Evolutionary conservation across 768 basidiomycete genomes (phyloP), one percentile per base, ranked within the genome.

Genomic region (Collybia sp.): DNA sequence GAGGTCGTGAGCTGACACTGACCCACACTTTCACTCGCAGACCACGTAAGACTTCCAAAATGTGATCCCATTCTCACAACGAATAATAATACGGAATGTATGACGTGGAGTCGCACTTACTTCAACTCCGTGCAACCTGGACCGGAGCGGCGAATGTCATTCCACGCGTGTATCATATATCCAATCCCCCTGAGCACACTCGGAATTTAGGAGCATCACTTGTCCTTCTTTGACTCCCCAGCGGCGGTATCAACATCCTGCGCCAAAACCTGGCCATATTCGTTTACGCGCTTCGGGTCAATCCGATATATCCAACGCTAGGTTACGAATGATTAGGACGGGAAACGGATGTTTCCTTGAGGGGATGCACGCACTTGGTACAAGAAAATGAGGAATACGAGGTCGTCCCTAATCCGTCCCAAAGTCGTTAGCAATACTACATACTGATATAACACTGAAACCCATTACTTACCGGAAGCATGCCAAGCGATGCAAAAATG

Each of bases 241-340:
- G 69, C 67, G 44, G 50, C 63, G 38, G 57, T 60, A 62, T 72
- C 69, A 49, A 59, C 68, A 59, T 79, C 82, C 38, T 67, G 65
- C 30, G 60, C 68, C 67, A 86, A 64, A 53, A 92, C 86, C 66
- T 95, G 90, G 37, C 94, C 94, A 63, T 91, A 97, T 72, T 98
- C 95, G 67, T 99, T 99, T 55, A 91, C 79, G 55, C 96, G 87
- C 55, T 88, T 89, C 56, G 85, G 88, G 69, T 99, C 96, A 60
- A 97, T 77, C 35, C 91, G 84, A 74, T 99, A 99, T 66, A 97
- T 97, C 88, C 89, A 99, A 46, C 93, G 86, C 88, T 94, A 64
- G 48, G 25, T 25, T 25, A 25, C 8, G 8, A 25, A 25, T 25
- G 25, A 25, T 25, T 25, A 25, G 8, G 8, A 8, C 25, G 8